Evolutionary conservation across 306 rosid species (phyloP).

Genomic region (Vigna radiata): DNA sequence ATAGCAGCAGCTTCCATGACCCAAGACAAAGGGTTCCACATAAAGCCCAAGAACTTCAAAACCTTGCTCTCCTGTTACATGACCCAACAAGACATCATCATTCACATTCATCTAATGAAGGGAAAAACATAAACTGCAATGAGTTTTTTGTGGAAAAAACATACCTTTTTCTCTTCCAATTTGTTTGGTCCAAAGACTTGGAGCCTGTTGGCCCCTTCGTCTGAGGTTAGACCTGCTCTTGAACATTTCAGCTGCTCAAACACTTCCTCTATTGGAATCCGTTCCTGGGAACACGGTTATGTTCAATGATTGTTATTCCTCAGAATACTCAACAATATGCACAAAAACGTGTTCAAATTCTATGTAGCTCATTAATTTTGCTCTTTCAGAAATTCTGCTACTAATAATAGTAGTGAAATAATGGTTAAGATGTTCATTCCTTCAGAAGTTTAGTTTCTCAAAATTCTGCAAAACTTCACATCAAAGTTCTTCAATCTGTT

Average conservation of each 20-base stretch:
- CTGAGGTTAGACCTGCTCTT: conserved; percentile 76
- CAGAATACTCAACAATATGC: background rate
- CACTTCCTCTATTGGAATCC: conserved; percentile 87
- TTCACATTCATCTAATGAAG: conserved; percentile 8
- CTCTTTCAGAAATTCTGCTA: background rate
- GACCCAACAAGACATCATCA: conserved; percentile 27
- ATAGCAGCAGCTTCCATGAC: conserved; percentile 99
- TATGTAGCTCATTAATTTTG: conserved; percentile 13
- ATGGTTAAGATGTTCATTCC: background rate
- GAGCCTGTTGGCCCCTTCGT: conserved; percentile 87
- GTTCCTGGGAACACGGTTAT: conserved; percentile 56
- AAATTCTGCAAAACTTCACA: no score
- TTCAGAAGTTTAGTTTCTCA: background rate
- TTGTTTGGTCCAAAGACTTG: conserved; percentile 96
- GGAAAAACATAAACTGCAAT: background rate
- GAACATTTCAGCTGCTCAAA: conserved; percentile 91
- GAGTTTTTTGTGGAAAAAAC: background rate
- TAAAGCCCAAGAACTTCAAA: conserved; percentile 92
- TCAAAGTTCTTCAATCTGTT: background rate
- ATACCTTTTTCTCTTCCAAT: conserved; percentile 89
- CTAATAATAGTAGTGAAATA: background rate
- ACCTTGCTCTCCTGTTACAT: conserved; percentile 80
- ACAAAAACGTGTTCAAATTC: background rate
- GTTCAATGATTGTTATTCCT: conserved; percentile 2
- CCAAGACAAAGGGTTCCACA: conserved; percentile 99